phyloP scores from a whole-genome alignment of 2,329 filamentous ascomycete species.

The Phaeophleospora eucalypticola region DNA sequence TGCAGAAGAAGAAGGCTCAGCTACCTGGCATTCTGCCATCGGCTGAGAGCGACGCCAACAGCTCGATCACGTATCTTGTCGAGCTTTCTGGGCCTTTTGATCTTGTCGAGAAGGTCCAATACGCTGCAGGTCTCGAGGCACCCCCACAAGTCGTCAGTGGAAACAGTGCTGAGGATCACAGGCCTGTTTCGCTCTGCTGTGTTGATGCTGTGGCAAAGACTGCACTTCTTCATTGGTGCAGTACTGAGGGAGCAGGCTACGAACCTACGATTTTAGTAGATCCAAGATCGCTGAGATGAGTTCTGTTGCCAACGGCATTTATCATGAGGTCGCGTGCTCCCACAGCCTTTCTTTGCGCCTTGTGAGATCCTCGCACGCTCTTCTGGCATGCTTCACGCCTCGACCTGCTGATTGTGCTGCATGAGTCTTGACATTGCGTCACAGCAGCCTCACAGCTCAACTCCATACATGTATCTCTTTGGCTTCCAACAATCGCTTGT shows the following conservation, averaged over 20 bases:
- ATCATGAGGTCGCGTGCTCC: too few relatives aligned
- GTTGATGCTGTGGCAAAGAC: constrained; percentile 27
- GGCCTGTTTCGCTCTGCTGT: constrained; percentile 27
- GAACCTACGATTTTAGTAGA: constrained; percentile 26
- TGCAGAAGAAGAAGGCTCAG: constrained; percentile 27
- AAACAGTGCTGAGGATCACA: constrained; percentile 24
- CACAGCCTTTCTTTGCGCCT: too few relatives aligned
- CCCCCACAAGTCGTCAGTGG: constrained; percentile 26
- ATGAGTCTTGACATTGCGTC: too few relatives aligned
- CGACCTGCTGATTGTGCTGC: too few relatives aligned
- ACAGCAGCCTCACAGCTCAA: too few relatives aligned
- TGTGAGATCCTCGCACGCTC: too few relatives aligned
- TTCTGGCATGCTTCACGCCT: too few relatives aligned
- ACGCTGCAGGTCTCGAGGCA: constrained; percentile 24
- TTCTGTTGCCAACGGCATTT: not conserved
- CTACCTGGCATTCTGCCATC: constrained; percentile 19
- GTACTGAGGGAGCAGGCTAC: constrained; percentile 18
- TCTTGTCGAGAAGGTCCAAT: constrained; percentile 25
- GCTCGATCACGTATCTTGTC: constrained; percentile 26
- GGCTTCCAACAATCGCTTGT: too few relatives aligned
- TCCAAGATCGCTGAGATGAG: constrained; percentile 21
- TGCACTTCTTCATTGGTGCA: constrained; percentile 22
- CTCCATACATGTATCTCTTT: too few relatives aligned
- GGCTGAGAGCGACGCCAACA: constrained; percentile 13
- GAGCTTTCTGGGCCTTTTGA: constrained; percentile 29